A percentile compares a stretch with the other conserved stretches of the same genome.
Conservation (phyloP, 1,284 basidiomycete species). For the Ganoderma boninense region DNA sequence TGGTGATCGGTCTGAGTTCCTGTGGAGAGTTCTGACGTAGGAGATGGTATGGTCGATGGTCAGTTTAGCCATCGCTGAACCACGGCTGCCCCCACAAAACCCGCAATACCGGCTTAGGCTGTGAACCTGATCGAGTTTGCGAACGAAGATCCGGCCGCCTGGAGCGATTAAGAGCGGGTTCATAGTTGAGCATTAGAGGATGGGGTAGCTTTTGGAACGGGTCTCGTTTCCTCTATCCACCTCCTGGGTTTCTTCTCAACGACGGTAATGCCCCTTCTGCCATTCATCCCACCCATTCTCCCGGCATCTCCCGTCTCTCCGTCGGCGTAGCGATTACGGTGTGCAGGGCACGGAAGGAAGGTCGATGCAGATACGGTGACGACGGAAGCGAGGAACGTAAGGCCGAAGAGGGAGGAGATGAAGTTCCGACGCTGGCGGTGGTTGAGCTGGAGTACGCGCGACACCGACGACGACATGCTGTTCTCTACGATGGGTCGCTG, state of each 20-base stretch:
- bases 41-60: neutral
- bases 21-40: neutral
- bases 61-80: neutral
- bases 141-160: neutral
- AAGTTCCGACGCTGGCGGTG: constrained; percentile 70
- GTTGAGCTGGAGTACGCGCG: constrained; percentile 68
- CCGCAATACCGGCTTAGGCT: neutral
- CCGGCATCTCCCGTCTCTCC: constrained; percentile 40
- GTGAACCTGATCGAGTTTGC: neutral
- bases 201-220: constrained; percentile 32
- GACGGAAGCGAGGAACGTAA: constrained; percentile 80
- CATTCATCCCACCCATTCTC: constrained; percentile 18
- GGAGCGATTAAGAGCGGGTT: constrained; percentile 12
- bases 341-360: constrained; percentile 79
- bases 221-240: constrained; percentile 82
- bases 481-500: neutral
- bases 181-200: constrained; percentile 72
- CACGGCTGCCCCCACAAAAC: neutral
- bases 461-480: constrained; percentile 45
- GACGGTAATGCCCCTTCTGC: constrained; percentile 49
- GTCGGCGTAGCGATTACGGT: constrained; percentile 64
- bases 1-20: neutral
- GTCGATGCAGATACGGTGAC: constrained; percentile 83
- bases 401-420: constrained; percentile 78
- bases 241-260: constrained; percentile 72